A percentile compares a stretch with the other conserved stretches of the same genome.
Evolutionary conservation across 495 filamentous ascomycete species (phyloP).

Genomic region (Penicillium waksmanii): DNA sequence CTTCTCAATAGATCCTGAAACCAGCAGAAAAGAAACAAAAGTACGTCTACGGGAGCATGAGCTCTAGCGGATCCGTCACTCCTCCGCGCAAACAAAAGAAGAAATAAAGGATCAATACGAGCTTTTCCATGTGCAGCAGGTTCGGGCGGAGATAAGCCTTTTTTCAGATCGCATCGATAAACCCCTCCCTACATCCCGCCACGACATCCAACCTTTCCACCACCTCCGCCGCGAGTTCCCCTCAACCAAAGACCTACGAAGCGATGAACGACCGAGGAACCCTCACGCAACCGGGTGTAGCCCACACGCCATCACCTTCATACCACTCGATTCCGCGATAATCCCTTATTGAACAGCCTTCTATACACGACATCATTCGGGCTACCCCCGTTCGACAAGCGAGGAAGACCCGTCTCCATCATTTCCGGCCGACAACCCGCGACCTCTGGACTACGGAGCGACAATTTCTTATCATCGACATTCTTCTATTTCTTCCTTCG

Average conservation of each 20-base stretch:
- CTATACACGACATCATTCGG: constrained; percentile 14
- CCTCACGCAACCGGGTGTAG: constrained; percentile 27
- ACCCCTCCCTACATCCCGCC: constrained; percentile 19
- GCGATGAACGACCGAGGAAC: constrained; percentile 38
- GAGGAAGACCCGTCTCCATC: constrained; percentile 25
- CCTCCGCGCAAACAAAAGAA: constrained; percentile 91
- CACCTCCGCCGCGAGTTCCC: constrained; percentile 27
- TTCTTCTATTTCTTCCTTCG: constrained; percentile 13
- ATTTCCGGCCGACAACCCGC: constrained; percentile 23
- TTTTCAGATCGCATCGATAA: constrained; percentile 18
- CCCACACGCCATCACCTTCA: constrained; percentile 13
- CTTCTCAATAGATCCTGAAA: constrained; percentile 80
- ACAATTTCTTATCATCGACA: constrained; percentile 21
- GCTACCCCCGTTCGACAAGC: constrained; percentile 28
- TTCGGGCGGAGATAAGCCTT: constrained; percentile 88
- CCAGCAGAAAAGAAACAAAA: constrained; percentile 99
- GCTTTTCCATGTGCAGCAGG: constrained; percentile 85
- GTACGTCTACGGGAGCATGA: constrained; percentile 93
- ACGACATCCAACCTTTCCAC: constrained; percentile 26
- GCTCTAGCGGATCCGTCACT: constrained; percentile 83
- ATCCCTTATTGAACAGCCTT: constrained; percentile 11
- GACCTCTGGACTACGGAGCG: constrained; percentile 27
- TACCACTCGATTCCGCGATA: constrained; percentile 20
- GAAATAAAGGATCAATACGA: constrained; percentile 78
- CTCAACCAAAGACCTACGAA: constrained; percentile 30